Evolutionary conservation across 1,284 basidiomycete species (phyloP).

Genomic region (Leccinum subrobustum): DNA sequence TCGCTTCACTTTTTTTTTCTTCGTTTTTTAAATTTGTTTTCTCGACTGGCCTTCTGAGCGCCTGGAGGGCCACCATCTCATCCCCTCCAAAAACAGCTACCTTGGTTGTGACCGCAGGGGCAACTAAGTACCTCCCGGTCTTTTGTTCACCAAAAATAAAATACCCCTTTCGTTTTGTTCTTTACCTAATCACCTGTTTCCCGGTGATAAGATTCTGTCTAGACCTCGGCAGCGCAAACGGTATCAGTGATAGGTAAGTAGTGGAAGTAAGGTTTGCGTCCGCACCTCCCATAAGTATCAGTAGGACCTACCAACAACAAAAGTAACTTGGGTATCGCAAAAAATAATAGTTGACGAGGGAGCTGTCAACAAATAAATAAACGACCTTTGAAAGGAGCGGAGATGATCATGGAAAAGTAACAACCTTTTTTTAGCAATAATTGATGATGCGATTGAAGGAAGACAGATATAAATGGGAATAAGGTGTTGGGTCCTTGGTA

Average conservation of each 20-base stretch:
- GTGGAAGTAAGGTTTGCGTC: slow-evolving; percentile 27
- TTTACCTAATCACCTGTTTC: slow-evolving; percentile 11
- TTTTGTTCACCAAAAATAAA: slow-evolving; percentile 13
- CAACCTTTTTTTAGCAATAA: neutral
- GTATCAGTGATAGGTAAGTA: slow-evolving; percentile 3
- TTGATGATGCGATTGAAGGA: slow-evolving; percentile 30
- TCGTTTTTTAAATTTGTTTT: neutral
- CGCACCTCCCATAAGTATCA: slow-evolving; percentile 5
- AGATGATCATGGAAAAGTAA: slow-evolving; percentile 26
- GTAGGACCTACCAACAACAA: neutral
- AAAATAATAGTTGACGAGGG: neutral
- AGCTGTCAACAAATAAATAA: slow-evolving; percentile 7
- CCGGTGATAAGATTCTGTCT: slow-evolving; percentile 21
- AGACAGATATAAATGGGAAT: slow-evolving; percentile 23
- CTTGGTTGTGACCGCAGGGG: neutral
- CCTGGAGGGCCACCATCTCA: neutral
- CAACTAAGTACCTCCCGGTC: slow-evolving; percentile 4
- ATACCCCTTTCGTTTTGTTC: slow-evolving; percentile 8
- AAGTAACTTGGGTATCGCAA: neutral
- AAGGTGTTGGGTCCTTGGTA: slow-evolving; percentile 16
- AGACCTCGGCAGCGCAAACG: slow-evolving; percentile 26
- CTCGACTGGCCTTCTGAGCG: neutral
- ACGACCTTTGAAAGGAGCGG: slow-evolving; percentile 14
- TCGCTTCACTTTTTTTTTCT: neutral
- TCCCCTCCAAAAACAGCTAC: neutral